phyloP scores from a whole-genome alignment of 257 asterid genomes.

The Solanum virginianum region DNA sequence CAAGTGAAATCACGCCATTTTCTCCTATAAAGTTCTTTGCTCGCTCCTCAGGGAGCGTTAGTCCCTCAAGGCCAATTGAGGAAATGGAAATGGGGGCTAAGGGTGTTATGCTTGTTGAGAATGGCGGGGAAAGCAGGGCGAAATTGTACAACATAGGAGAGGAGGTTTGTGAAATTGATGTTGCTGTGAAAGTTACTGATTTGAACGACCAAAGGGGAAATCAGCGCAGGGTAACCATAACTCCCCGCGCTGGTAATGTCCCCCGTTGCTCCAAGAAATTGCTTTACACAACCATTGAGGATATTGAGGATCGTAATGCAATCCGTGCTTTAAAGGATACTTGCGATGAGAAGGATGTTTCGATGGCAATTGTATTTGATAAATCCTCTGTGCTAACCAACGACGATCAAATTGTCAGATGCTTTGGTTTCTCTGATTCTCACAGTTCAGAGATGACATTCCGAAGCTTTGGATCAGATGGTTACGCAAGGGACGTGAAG shows the following conservation, averaged over 20 bases:
- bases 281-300: background rate
- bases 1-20: background rate
- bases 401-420: background rate
- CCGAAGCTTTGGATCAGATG: background rate
- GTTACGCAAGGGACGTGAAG: background rate
- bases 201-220: background rate
- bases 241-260: background rate
- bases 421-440: background rate
- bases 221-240: background rate
- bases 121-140: background rate
- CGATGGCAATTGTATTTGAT: background rate
- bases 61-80: background rate
- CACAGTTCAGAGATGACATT: background rate
- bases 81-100: background rate
- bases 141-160: background rate
- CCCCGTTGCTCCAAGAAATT: background rate
- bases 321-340: background rate
- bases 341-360: background rate
- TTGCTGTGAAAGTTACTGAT: background rate
- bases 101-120: background rate
- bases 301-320: background rate
- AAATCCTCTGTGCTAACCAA: background rate
- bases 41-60: background rate
- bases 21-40: background rate
- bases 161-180: background rate